Evolutionary conservation across 352 stramenopile species (phyloP).

Genomic region (Globisporangium apiculatum): DNA sequence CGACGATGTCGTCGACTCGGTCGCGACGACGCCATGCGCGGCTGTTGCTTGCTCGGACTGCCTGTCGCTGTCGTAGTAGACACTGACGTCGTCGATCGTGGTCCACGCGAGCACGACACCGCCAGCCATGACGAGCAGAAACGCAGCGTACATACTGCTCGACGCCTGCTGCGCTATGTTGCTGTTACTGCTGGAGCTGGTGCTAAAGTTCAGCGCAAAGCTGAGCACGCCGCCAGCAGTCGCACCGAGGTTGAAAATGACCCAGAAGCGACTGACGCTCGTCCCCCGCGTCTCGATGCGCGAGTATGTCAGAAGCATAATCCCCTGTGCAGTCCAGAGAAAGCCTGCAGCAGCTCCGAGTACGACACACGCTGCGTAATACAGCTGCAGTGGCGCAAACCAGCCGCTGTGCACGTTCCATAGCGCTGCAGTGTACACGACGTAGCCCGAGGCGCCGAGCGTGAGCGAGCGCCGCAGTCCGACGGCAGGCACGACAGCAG

Average conservation of each 20-base stretch:
- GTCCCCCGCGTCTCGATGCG: conserved; percentile 29
- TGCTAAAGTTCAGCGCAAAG: conserved; percentile 40
- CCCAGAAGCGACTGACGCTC: conserved; percentile 70
- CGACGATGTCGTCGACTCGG: background rate
- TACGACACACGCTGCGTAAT: conserved; percentile 22
- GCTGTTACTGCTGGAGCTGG: background rate
- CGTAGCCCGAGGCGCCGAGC: conserved; percentile 54
- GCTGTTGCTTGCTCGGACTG: background rate
- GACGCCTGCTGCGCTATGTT: conserved; percentile 10
- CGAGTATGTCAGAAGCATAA: conserved; percentile 58
- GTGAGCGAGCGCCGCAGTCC: conserved; percentile 39
- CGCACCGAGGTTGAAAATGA: conserved; percentile 75
- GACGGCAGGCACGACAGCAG: conserved; percentile 33
- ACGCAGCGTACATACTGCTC: conserved; percentile 43
- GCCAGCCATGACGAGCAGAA: conserved; percentile 44
- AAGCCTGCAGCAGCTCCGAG: conserved; percentile 56
- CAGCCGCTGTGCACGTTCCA: conserved; percentile 30
- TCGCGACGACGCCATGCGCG: background rate
- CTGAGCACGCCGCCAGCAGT: conserved; percentile 51
- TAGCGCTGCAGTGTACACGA: conserved; percentile 33
- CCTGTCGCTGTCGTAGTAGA: conserved; percentile 22
- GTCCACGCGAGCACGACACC: conserved; percentile 34
- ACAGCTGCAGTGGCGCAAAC: conserved; percentile 5
- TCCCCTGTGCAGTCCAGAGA: conserved; percentile 74
- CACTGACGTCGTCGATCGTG: conserved; percentile 22